Conservation (phyloP, 2,329 filamentous ascomycete species). For the Aspergillus fructus region DNA sequence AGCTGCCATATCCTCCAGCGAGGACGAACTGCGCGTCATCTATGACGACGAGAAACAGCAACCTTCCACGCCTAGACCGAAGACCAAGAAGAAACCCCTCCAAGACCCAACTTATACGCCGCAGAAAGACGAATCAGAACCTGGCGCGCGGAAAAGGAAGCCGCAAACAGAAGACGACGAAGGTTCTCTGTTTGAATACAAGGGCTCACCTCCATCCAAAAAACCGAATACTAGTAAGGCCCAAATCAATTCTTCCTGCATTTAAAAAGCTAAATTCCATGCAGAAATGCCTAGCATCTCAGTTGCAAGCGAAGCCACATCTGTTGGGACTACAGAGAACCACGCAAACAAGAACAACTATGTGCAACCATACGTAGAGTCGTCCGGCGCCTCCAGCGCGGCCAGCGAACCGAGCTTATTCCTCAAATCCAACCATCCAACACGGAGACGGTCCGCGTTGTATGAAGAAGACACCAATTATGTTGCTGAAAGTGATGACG, state of each 20-base stretch:
- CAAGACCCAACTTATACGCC: slow-evolving; percentile 7
- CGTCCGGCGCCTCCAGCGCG: background rate
- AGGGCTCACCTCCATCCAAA: background rate
- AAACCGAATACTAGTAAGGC: background rate
- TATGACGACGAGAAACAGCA: background rate
- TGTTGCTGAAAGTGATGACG: slow-evolving; percentile 10
- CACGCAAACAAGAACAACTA: background rate
- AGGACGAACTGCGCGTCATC: background rate
- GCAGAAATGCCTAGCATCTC: background rate
- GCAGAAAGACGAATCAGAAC: background rate
- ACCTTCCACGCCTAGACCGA: background rate
- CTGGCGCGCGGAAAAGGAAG: slow-evolving; percentile 2
- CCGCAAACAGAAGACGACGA: background rate
- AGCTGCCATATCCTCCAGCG: background rate
- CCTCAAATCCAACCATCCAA: background rate
- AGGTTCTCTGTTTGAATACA: background rate
- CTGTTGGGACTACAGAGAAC: background rate
- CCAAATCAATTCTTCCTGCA: too few species aligned
- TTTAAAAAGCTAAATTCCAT: background rate
- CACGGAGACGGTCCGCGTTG: background rate
- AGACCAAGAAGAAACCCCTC: background rate
- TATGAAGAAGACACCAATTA: slow-evolving; percentile 2
- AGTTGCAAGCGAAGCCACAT: background rate
- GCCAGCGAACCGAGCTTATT: background rate
- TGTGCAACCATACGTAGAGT: background rate